Conservation (phyloP, 768 basidiomycete genomes). For the Xerocomus spinulosus region DNA sequence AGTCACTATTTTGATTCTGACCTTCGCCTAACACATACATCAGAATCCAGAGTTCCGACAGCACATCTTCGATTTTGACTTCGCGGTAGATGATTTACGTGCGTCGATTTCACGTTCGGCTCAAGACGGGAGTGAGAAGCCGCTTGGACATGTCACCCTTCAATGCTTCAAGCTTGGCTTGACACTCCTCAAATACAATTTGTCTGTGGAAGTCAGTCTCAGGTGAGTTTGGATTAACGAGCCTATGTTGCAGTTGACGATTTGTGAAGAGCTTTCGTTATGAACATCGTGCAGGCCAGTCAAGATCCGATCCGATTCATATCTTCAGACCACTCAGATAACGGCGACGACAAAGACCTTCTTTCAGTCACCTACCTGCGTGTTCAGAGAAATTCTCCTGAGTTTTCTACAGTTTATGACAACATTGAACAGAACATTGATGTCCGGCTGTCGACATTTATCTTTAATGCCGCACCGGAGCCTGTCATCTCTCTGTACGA, state of each 20-base stretch:
- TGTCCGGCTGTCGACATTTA: conserved; percentile 83
- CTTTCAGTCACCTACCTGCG: conserved; percentile 74
- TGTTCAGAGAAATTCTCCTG: conserved; percentile 80
- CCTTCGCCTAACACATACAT: conserved; percentile 1
- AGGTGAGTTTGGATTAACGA: conserved; percentile 40
- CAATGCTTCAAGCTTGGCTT: conserved; percentile 75
- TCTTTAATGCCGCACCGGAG: conserved; percentile 84
- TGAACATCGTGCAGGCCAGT: conserved; percentile 63
- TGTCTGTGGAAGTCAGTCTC: conserved; percentile 80
- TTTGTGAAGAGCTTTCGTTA: conserved; percentile 58
- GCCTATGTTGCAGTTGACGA: conserved; percentile 6
- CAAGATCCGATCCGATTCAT: conserved; percentile 56
- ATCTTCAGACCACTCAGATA: conserved; percentile 49
- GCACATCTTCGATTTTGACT: conserved; percentile 77
- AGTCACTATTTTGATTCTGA: neutral
- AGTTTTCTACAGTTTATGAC: conserved; percentile 74
- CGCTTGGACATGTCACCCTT: conserved; percentile 74
- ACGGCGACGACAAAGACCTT: conserved; percentile 54
- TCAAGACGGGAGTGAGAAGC: conserved; percentile 57
- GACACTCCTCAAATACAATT: conserved; percentile 74
- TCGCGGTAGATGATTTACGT: conserved; percentile 79
- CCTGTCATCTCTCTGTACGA: conserved; percentile 90
- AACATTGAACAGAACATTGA: conserved; percentile 87
- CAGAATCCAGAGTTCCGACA: conserved; percentile 41
- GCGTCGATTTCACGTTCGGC: conserved; percentile 73